phyloP scores from a whole-genome alignment of 441 rosid species.

The Brassica balearica region DNA sequence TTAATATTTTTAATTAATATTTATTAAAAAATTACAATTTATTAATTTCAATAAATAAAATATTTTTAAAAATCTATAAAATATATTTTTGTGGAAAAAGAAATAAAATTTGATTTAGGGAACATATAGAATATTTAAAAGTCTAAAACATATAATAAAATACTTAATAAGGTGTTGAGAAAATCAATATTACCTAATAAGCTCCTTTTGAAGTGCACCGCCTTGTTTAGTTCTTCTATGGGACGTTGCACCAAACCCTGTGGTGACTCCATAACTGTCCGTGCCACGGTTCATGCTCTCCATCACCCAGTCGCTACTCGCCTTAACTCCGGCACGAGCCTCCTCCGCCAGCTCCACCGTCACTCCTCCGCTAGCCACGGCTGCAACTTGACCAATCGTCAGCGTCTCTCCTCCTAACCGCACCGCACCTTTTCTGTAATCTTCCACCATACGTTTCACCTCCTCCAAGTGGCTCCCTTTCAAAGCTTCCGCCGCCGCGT shows the following conservation, averaged over 20 bases:
- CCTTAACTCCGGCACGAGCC: slow-evolving; percentile 54
- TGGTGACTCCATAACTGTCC: slow-evolving; percentile 64
- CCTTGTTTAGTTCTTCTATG: slow-evolving; percentile 66
- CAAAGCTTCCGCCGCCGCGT: slow-evolving; percentile 49
- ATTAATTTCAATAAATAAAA: too few species aligned
- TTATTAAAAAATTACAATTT: too few species aligned
- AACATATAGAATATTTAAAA: neutral
- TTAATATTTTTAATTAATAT: too few species aligned
- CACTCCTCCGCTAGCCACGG: slow-evolving; percentile 48
- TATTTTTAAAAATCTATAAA: neutral
- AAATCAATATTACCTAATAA: slow-evolving; percentile 51
- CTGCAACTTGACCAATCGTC: slow-evolving; percentile 62
- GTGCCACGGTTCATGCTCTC: slow-evolving; percentile 59
- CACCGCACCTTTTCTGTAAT: slow-evolving; percentile 47
- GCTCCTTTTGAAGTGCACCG: slow-evolving; percentile 63
- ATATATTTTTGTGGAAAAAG: too few species aligned
- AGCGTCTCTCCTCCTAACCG: slow-evolving; percentile 56
- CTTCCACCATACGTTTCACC: slow-evolving; percentile 56
- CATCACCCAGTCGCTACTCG: slow-evolving; percentile 68
- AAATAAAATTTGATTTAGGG: neutral
- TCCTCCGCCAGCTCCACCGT: slow-evolving; percentile 56
- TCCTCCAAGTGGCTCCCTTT: slow-evolving; percentile 62
- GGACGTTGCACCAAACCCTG: slow-evolving; percentile 73
- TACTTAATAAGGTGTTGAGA: neutral
- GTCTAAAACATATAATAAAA: neutral